phyloP scores from a whole-genome alignment of 805 yeast species.

The Spathaspora passalidarum region DNA sequence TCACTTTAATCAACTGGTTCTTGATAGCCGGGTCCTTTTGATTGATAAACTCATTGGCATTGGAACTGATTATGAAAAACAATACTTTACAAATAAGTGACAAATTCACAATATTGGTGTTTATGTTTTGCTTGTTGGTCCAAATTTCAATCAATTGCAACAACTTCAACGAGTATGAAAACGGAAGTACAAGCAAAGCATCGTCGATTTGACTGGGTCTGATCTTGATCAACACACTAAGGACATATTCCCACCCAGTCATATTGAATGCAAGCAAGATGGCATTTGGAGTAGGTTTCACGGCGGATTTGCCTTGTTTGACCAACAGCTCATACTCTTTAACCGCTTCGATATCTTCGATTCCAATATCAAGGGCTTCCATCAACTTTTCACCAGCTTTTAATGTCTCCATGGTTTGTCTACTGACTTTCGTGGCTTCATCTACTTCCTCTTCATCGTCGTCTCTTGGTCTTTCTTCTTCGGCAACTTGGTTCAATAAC shows the following conservation, averaged over 20 bases:
- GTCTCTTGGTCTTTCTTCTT: slow-evolving; percentile 31
- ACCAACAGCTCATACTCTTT: slow-evolving; percentile 47
- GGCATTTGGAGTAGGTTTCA: slow-evolving; percentile 63
- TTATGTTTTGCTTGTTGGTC: slow-evolving; percentile 46
- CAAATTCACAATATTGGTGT: slow-evolving; percentile 48
- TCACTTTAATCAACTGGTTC: slow-evolving; percentile 61
- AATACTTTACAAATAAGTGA: slow-evolving; percentile 71
- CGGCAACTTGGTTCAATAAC: slow-evolving; percentile 69
- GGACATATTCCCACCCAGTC: slow-evolving; percentile 73
- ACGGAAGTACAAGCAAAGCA: slow-evolving; percentile 86
- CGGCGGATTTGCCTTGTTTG: slow-evolving; percentile 41
- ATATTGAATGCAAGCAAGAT: slow-evolving; percentile 71
- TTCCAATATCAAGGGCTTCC: slow-evolving; percentile 87
- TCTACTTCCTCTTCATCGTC: slow-evolving; percentile 43
- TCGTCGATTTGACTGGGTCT: slow-evolving; percentile 87
- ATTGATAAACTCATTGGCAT: slow-evolving; percentile 74
- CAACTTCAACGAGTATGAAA: slow-evolving; percentile 72
- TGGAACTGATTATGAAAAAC: slow-evolving; percentile 68
- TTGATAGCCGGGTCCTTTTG: slow-evolving; percentile 65
- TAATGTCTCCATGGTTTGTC: slow-evolving; percentile 85
- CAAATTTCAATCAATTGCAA: slow-evolving; percentile 74
- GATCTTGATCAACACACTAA: slow-evolving; percentile 67
- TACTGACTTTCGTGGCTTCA: slow-evolving; percentile 63
- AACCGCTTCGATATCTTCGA: slow-evolving; percentile 59
- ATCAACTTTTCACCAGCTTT: slow-evolving; percentile 91